Evolutionary conservation across 805 yeast species (phyloP).

Genomic region (Wilhelminamyces savonicus): DNA sequence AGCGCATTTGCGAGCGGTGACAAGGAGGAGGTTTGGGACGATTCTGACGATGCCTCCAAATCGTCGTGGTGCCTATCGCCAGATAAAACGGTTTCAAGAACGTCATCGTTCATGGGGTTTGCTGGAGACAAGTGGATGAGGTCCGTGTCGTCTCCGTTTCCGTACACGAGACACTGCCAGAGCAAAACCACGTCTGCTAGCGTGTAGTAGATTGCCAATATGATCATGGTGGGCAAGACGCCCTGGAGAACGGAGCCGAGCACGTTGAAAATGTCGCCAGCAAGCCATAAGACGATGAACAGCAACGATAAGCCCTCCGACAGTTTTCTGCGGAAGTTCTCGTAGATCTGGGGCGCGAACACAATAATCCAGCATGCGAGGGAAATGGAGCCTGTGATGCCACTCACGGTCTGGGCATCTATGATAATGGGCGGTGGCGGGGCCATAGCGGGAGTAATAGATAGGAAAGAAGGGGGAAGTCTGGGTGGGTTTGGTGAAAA

Average conservation of each 20-base stretch:
- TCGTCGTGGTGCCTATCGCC: conserved; percentile 27
- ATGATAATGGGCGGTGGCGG: conserved; percentile 63
- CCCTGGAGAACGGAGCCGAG: conserved; percentile 87
- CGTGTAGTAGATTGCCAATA: conserved; percentile 88
- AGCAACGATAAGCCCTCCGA: conserved; percentile 86
- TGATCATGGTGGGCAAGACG: conserved; percentile 89
- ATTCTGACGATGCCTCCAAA: conserved; percentile 20
- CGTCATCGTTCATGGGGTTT: conserved; percentile 71
- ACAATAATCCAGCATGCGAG: conserved; percentile 98
- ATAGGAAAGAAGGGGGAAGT: too few species aligned
- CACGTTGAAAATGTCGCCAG: conserved; percentile 91
- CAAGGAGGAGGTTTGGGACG: conserved; percentile 12
- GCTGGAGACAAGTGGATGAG: conserved; percentile 84
- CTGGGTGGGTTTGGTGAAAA: too few species aligned
- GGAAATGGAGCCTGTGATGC: conserved; percentile 81
- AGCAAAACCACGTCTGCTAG: conserved; percentile 81
- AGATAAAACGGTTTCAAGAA: conserved; percentile 53
- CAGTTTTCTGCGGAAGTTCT: conserved; percentile 76
- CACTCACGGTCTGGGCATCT: conserved; percentile 68
- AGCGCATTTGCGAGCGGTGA: conserved; percentile 14
- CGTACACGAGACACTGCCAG: conserved; percentile 78
- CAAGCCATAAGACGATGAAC: conserved; percentile 85
- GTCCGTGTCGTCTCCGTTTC: conserved; percentile 56
- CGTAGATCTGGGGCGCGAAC: conserved; percentile 94
- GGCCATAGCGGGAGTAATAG: conserved; percentile 31